phyloP scores from a whole-genome alignment of 345 rosid species.

The Salix caprea region DNA sequence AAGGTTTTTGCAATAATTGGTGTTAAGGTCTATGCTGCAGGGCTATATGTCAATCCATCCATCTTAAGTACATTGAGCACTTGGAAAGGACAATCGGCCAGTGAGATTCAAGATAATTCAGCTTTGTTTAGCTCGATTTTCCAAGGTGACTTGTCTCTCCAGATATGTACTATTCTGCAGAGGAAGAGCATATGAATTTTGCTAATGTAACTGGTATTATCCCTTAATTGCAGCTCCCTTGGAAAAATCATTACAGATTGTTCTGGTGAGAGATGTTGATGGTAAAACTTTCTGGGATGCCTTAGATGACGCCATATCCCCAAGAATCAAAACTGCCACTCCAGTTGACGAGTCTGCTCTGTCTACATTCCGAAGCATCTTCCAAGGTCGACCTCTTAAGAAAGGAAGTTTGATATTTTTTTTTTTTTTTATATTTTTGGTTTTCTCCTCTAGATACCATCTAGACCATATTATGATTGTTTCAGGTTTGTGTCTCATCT shows the following conservation, averaged over 20 bases:
- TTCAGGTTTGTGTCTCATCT: constrained; percentile 62
- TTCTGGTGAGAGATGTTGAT: constrained; percentile 88
- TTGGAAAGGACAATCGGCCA: constrained; percentile 54
- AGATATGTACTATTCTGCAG: not conserved
- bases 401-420: constrained; percentile 67
- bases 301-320: constrained; percentile 67
- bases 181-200: not conserved
- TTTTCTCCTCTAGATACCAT: not conserved
- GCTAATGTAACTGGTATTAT: not conserved
- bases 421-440: not conserved
- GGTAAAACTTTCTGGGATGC: constrained; percentile 97
- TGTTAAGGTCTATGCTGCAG: constrained; percentile 87
- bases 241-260: constrained; percentile 74
- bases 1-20: constrained; percentile 79
- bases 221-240: constrained; percentile 39
- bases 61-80: constrained; percentile 36
- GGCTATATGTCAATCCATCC: constrained; percentile 51
- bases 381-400: constrained; percentile 64
- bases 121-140: constrained; percentile 51
- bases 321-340: constrained; percentile 55
- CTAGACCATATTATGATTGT: not conserved
- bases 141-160: constrained; percentile 40
- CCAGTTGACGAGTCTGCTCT: constrained; percentile 56
- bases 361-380: constrained; percentile 54
- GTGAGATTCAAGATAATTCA: constrained; percentile 49